These are phyloP conservation scores for Misopates orontium DNA, from an alignment of 257 asterid species.

Conservation along the genomic window DNA sequence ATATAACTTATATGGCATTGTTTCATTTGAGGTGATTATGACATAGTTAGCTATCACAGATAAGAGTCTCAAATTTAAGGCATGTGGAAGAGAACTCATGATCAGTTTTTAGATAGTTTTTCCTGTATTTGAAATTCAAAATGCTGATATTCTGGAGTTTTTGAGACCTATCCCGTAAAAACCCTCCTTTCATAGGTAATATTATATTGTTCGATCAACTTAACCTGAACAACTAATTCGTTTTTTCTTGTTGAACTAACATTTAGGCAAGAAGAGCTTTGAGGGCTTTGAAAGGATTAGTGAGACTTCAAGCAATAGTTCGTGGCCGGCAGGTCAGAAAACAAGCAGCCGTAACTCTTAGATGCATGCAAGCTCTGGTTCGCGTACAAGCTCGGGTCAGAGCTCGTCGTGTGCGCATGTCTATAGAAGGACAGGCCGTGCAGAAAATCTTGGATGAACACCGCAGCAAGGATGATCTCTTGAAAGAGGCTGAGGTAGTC, in stretches of 20 bases:
- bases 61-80: too few species aligned
- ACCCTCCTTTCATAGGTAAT: too few species aligned
- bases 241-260: background rate
- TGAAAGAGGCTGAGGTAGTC: slow-evolving; percentile 84
- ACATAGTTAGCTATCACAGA: too few species aligned
- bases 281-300: slow-evolving; percentile 90
- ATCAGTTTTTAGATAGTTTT: too few species aligned
- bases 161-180: too few species aligned
- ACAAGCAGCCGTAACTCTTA: slow-evolving; percentile 90
- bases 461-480: slow-evolving; percentile 45
- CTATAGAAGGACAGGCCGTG: slow-evolving; percentile 85
- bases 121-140: too few species aligned
- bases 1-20: too few species aligned
- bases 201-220: background rate
- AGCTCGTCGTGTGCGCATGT: slow-evolving; percentile 87
- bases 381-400: slow-evolving; percentile 95
- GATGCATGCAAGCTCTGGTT: slow-evolving; percentile 99
- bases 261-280: slow-evolving; percentile 87
- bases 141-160: too few species aligned
- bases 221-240: background rate
- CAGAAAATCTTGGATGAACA: slow-evolving; percentile 70
- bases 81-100: too few species aligned
- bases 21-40: too few species aligned
- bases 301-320: slow-evolving; percentile 92
- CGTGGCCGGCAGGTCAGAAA: slow-evolving; percentile 88